Base-by-base conservation (phyloP, 768 basidiomycete genomes). In the Boletellus ananiceps region DNA sequence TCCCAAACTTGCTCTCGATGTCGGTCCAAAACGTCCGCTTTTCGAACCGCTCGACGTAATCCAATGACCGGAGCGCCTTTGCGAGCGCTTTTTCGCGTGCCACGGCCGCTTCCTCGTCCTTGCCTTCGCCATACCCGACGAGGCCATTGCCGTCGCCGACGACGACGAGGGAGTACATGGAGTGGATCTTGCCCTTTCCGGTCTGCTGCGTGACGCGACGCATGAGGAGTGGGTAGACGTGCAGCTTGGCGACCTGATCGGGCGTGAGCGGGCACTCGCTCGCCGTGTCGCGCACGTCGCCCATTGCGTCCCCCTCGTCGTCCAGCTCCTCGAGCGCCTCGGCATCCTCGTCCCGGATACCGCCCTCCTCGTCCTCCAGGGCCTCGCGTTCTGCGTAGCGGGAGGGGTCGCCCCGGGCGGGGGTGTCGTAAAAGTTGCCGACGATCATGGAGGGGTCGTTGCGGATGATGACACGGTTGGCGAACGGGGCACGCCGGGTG, bases 11-110 rank as follows among this genome's bases (percentile, higher is more conserved):
- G 55, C 74, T 75, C 45, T 79, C 73, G 74, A 94, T 81, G 45
- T 93, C 88, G 18, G 92, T 91, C 89, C 91, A 97, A 15, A 96
- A 76, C n/a, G 96, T 98, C 44, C 96, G 80, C 55, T 82, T 74
- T 68, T 99, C 95, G 69, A 93, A 97, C n/a, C 92, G 82, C 56
- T 89, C 86, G 47, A 99, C 91, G 60, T 76, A 86, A 68, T 97
- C 96, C 86, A 97, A 86, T 61, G 84, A 88, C 54, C 85, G 78
- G 25, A 95, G 74, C 2, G 92, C 96, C 72, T 81, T 69, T 32
- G 74, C 68, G 54, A 79, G 69, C n/a, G 86, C 78, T 64, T 84
- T 82, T 40, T 66, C 67, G 14, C 75, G 62, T 2, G 88, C 89
- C 15, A 73, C 68, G 7, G 72, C 51, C 1, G 59, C 58, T 34